Percentiles rank a stretch among this genome's conserved stretches.
Evolutionary conservation across 129 eudicot genomes (phyloP).

Genomic region (Artemisia tridentata): DNA sequence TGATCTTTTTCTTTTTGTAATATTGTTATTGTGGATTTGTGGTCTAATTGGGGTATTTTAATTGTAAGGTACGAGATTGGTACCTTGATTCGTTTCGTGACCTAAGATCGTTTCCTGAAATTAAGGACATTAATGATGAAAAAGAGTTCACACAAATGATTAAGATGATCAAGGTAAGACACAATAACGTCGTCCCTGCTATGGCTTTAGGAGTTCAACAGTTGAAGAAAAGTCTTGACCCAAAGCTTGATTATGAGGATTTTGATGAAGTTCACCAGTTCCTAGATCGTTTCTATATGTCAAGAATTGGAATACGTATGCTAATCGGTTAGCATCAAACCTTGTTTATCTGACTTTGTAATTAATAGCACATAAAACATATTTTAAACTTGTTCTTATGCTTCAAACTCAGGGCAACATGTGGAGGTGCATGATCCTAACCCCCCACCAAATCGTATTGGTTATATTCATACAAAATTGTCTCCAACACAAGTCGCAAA

Average conservation of each 20-base stretch:
- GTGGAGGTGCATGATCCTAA: constrained; percentile 90
- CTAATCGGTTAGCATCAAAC: constrained; percentile 73
- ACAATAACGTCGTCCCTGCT: constrained; percentile 93
- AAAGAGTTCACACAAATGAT: constrained; percentile 82
- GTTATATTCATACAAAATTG: constrained; percentile 89
- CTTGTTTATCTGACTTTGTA: neutral
- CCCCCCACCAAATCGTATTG: constrained; percentile 71
- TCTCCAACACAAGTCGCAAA: constrained; percentile 84
- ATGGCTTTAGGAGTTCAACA: constrained; percentile 97
- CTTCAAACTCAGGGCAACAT: constrained; percentile 77
- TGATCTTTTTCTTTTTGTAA: too few relatives aligned
- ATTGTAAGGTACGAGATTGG: constrained; percentile 88
- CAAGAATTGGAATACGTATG: constrained; percentile 97
- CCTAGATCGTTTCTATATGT: constrained; percentile 93
- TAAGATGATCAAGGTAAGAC: constrained; percentile 87
- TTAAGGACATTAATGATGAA: constrained; percentile 69
- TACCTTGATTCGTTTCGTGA: constrained; percentile 94
- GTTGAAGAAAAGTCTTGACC: constrained; percentile 65
- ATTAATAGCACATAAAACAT: constrained; percentile 2
- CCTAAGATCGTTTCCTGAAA: constrained; percentile 77
- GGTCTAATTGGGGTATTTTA: neutral
- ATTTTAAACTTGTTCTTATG: constrained; percentile 25
- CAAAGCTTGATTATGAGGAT: constrained; percentile 58
- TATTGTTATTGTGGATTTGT: too few relatives aligned
- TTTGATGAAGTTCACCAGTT: constrained; percentile 86